Conservation (phyloP, 768 basidiomycete species). For the Podaxis sp. region DNA sequence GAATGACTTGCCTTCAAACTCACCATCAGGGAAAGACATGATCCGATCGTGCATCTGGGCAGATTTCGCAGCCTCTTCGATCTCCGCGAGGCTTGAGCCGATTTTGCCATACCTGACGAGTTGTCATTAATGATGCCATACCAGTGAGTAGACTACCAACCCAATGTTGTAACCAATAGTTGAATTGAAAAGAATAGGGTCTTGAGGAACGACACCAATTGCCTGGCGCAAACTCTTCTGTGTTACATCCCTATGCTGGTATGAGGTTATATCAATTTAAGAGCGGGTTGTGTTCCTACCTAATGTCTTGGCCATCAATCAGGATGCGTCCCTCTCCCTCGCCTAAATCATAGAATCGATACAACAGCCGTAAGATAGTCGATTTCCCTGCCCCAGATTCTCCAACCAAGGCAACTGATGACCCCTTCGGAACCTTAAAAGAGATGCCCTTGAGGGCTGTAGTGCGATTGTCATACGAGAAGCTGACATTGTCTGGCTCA, state of each 20-base stretch:
- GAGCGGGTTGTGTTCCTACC: slow-evolving; percentile 21
- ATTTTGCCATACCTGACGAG: slow-evolving; percentile 70
- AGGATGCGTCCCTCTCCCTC: slow-evolving; percentile 76
- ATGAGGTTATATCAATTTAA: neutral
- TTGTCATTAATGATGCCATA: neutral
- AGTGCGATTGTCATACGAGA: slow-evolving; percentile 75
- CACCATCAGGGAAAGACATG: slow-evolving; percentile 73
- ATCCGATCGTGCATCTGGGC: slow-evolving; percentile 90
- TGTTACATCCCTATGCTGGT: slow-evolving; percentile 62
- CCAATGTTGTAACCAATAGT: slow-evolving; percentile 72
- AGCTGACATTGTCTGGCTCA: slow-evolving; percentile 69
- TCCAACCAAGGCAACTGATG: slow-evolving; percentile 87
- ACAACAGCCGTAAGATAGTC: slow-evolving; percentile 81
- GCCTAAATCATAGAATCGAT: slow-evolving; percentile 87
- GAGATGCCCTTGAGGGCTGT: slow-evolving; percentile 73
- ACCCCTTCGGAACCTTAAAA: slow-evolving; percentile 84
- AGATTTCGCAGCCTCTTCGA: slow-evolving; percentile 72
- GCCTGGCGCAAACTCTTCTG: slow-evolving; percentile 73
- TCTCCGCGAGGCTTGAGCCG: slow-evolving; percentile 64
- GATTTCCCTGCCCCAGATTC: slow-evolving; percentile 81
- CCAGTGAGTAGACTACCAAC: slow-evolving; percentile 28
- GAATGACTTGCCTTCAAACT: neutral
- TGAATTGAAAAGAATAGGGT: slow-evolving; percentile 68
- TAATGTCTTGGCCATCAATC: slow-evolving; percentile 84
- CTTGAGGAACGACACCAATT: slow-evolving; percentile 91